Base-by-base conservation (phyloP, 2,329 filamentous ascomycete species). In the Podosphaera leucotricha region DNA sequence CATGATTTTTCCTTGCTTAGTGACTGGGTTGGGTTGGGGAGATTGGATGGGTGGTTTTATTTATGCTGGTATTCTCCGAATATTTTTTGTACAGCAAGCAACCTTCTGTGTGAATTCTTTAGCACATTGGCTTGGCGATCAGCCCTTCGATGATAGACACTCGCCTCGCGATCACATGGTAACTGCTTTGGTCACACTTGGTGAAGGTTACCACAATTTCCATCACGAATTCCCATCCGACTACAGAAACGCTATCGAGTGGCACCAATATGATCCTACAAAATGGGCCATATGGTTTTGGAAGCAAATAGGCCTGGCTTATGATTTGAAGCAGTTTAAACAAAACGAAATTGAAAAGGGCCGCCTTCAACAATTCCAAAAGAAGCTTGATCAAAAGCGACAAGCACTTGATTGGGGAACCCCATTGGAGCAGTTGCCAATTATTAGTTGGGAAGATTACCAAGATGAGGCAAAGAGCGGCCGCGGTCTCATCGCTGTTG, bases 201-300 rank as follows among this genome's bases (percentile, higher is more conserved):
- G 83, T 41, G 83, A 86, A 64, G 83, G 83, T 24, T 92, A 92
- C 66, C 83, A 92, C 71, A 92, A 92, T 71, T 92, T 92, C 71
- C 83, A 92, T 65, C 83, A 92, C 70, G 83, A 92, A 62, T 92
- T 92, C 65, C 84, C 84, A 44, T 87, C 81, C 10, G 83, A 92
- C 62, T 92, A 90, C 73, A 81, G 83, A 60, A 92, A 92, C 60
- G 83, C 82, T 49, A 87, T 90, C 53, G 70, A 84, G 63, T 92
- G 83, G 82, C 79, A 76, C 65, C 83, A 92, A 65, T 92, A 92
- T 57, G 83, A 92, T 61, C 83, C 83, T 40, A 92, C 83, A 61
- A 92, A 92, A 67, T 90, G 83, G 82, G 71, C 66, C 59, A 92
- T 92, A 66, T 83, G 76, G 76, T 55, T 67, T 47, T 86, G 80